These are phyloP conservation scores for Volvox carteri DNA, from an alignment of 163 green algal species.

Conservation along the genomic window DNA sequence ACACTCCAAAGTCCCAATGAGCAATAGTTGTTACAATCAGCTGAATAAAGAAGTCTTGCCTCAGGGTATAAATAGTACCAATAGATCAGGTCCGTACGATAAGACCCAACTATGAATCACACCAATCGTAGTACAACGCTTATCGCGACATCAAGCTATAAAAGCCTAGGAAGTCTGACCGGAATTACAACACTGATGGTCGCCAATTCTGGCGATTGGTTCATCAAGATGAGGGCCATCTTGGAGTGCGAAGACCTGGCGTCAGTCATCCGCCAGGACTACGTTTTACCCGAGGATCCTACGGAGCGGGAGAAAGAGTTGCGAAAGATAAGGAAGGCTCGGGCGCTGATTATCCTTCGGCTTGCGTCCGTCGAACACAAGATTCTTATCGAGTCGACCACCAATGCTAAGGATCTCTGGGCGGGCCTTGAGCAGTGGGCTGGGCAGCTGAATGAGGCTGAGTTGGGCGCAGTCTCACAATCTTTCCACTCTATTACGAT, in stretches of 20 bases:
- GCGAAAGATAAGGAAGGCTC: neutral
- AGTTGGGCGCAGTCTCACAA: neutral
- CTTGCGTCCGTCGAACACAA: neutral
- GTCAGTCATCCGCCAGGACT: neutral
- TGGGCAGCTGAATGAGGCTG: neutral
- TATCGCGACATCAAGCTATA: too few species aligned
- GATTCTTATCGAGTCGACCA: neutral
- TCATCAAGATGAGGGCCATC: neutral
- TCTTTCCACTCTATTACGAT: neutral
- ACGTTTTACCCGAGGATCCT: too few species aligned
- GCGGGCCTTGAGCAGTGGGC: neutral
- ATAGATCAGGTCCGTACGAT: too few species aligned
- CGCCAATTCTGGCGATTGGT: neutral
- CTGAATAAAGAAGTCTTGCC: too few species aligned
- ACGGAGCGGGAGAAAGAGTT: too few species aligned
- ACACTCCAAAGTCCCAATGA: too few species aligned
- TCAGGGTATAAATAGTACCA: too few species aligned
- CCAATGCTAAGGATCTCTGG: neutral
- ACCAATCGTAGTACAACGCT: too few species aligned
- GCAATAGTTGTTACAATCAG: too few species aligned
- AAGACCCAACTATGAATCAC: too few species aligned
- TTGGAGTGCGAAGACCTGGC: neutral
- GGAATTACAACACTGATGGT: too few species aligned
- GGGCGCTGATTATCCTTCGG: neutral
- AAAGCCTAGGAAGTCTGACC: too few species aligned